These are phyloP conservation scores for Podaxis sp. DNA, from an alignment of 768 basidiomycete species.

Conservation along the genomic window DNA sequence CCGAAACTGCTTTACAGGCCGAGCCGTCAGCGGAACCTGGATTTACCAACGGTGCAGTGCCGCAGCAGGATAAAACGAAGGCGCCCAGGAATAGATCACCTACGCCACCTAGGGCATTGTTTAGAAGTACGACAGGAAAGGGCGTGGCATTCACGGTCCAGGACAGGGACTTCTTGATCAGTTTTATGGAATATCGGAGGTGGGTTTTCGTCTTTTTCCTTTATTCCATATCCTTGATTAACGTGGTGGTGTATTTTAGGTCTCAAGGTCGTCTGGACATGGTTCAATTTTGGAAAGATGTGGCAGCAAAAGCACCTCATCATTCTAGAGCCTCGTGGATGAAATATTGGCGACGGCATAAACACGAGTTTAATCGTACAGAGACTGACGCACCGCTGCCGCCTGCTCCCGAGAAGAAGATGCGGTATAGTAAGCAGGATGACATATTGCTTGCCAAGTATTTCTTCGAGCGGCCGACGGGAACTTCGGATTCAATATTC, in stretches of 20 bases:
- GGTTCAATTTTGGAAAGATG: constrained; percentile 37
- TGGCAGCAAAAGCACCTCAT: constrained; percentile 66
- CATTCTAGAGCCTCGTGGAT: constrained; percentile 93
- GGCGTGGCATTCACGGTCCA: constrained; percentile 88
- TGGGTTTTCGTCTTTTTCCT: constrained; percentile 29
- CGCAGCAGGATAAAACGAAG: constrained; percentile 20
- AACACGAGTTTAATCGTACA: constrained; percentile 72
- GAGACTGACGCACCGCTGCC: constrained; percentile 73
- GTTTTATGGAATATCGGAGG: constrained; percentile 79
- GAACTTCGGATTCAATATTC: constrained; percentile 83
- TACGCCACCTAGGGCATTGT: constrained; percentile 77
- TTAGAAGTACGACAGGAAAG: constrained; percentile 84
- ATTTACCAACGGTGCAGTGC: constrained; percentile 35
- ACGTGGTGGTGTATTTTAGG: constrained; percentile 16
- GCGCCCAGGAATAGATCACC: constrained; percentile 65
- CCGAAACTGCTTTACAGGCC: constrained; percentile 22
- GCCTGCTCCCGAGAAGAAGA: constrained; percentile 80
- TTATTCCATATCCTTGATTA: constrained; percentile 6
- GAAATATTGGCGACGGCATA: constrained; percentile 90
- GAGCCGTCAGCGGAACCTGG: constrained; percentile 44
- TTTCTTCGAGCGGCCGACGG: constrained; percentile 72
- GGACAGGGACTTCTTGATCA: constrained; percentile 74
- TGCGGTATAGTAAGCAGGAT: constrained; percentile 80
- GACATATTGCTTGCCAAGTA: constrained; percentile 78
- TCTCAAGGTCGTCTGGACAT: constrained; percentile 42